Conservation (phyloP, 352 stramenopile genomes). For the Phytophthora cryptogea region DNA sequence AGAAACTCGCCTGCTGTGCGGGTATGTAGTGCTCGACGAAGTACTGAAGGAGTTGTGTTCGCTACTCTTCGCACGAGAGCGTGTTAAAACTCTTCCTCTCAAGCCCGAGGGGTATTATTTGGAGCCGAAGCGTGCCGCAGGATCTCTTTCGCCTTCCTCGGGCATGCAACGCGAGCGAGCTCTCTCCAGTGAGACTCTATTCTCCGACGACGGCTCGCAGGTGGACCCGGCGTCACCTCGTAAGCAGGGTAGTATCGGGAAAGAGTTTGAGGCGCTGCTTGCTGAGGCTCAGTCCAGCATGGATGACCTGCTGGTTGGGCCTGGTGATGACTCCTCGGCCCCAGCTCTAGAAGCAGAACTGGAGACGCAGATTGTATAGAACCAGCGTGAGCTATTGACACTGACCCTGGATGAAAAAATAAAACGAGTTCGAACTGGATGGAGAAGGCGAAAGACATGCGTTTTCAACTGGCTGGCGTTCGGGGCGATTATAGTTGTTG, state of each 20-base stretch:
- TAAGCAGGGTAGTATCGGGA: slow-evolving; percentile 51
- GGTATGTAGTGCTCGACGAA: slow-evolving; percentile 84
- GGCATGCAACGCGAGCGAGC: slow-evolving; percentile 28
- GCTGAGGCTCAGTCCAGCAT: slow-evolving; percentile 77
- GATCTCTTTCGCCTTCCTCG: slow-evolving; percentile 33
- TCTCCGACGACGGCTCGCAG: slow-evolving; percentile 51
- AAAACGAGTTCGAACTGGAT: slow-evolving; percentile 30
- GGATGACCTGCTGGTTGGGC: slow-evolving; percentile 47
- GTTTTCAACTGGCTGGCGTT: not conserved
- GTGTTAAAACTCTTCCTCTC: slow-evolving; percentile 70
- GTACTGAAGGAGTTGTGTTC: slow-evolving; percentile 87
- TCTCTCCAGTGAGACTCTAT: slow-evolving; percentile 46
- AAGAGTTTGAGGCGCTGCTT: slow-evolving; percentile 74
- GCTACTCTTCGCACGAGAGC: slow-evolving; percentile 76
- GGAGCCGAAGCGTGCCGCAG: slow-evolving; percentile 54
- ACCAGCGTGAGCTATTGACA: slow-evolving; percentile 33
- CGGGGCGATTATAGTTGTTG: no score
- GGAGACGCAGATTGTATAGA: slow-evolving; percentile 42
- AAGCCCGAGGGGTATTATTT: slow-evolving; percentile 87
- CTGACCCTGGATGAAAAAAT: slow-evolving; percentile 23
- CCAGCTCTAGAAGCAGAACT: slow-evolving; percentile 30
- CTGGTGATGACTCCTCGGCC: slow-evolving; percentile 9
- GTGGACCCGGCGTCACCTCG: slow-evolving; percentile 22
- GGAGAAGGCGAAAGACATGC: not conserved
- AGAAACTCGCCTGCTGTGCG: slow-evolving; percentile 67